These are phyloP conservation scores for Mycena vitilis DNA, from an alignment of 768 basidiomycete species.

Conservation along the genomic window DNA sequence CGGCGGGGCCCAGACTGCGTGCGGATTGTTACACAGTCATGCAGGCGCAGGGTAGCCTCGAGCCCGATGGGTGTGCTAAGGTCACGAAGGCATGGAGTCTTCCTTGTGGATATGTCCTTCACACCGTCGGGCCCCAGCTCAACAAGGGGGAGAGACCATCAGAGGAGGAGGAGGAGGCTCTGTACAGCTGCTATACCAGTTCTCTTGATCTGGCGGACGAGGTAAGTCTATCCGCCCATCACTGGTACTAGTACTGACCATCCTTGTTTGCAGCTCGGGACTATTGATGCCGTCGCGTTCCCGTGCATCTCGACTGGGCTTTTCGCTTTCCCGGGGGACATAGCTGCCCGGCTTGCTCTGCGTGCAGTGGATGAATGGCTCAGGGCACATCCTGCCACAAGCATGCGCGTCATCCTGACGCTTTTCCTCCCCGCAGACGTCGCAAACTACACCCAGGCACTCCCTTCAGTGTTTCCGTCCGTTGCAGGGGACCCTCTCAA, in stretches of 20 bases:
- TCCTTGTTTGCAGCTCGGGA: background rate
- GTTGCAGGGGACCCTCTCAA: background rate
- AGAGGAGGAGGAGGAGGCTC: background rate
- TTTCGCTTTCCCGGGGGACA: slow-evolving; percentile 20
- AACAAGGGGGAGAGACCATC: background rate
- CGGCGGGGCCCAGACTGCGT: slow-evolving; percentile 15
- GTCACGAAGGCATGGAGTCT: slow-evolving; percentile 22
- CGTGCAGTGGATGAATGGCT: slow-evolving; percentile 12
- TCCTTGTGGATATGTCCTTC: slow-evolving; percentile 15
- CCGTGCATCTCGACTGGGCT: slow-evolving; percentile 22
- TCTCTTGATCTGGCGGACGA: slow-evolving; percentile 19
- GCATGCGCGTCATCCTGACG: slow-evolving; percentile 17
- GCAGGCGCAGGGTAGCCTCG: slow-evolving; percentile 15
- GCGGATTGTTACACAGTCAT: slow-evolving; percentile 23
- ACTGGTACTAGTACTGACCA: too few relatives aligned
- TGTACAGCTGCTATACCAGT: slow-evolving; percentile 17
- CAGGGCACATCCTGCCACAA: background rate
- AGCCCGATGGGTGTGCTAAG: slow-evolving; percentile 18
- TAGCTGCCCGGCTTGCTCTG: slow-evolving; percentile 8
- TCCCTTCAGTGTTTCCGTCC: background rate
- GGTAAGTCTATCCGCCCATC: background rate
- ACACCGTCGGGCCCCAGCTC: slow-evolving; percentile 21
- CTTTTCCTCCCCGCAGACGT: slow-evolving; percentile 17
- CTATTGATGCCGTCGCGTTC: slow-evolving; percentile 19
- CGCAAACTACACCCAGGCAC: slow-evolving; percentile 1